Conservation (phyloP, 2,329 filamentous ascomycete genomes). For the Aspergillus puulaauensis region DNA sequence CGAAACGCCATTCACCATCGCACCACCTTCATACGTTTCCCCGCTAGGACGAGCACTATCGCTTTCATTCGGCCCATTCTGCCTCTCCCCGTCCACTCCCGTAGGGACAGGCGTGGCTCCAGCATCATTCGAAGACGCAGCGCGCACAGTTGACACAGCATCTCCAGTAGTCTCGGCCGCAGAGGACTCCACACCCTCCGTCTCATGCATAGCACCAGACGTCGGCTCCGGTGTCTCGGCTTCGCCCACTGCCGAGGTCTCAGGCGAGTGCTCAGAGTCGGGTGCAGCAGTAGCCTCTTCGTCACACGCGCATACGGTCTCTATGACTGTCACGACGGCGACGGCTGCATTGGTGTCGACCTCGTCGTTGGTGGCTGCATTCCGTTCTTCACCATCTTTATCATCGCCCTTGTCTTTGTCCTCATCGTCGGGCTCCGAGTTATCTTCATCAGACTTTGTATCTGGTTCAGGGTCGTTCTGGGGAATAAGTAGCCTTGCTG, state of each 20-base stretch:
- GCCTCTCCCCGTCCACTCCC: conserved; percentile 1
- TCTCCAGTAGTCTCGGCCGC: neutral
- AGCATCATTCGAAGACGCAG: neutral
- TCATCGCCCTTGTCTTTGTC: neutral
- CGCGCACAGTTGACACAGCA: neutral
- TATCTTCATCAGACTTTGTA: neutral
- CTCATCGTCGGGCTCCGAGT: neutral
- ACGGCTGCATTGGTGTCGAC: neutral
- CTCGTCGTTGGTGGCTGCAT: neutral
- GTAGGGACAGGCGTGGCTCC: neutral
- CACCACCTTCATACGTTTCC: conserved; percentile 2
- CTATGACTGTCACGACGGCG: neutral
- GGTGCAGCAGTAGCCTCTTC: neutral
- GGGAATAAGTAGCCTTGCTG: neutral
- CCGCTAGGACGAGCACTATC: neutral
- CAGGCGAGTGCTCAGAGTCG: neutral
- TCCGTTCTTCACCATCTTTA: neutral
- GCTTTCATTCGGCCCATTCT: neutral
- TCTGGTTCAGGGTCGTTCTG: neutral
- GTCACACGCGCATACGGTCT: neutral
- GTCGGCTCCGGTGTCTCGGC: neutral
- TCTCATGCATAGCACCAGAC: neutral
- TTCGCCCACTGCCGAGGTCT: neutral
- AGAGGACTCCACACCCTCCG: neutral
- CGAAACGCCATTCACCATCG: neutral